Percentiles rank a stretch among this genome's conserved stretches.
Conservation (phyloP, 495 filamentous ascomycete species). For the Hyaloscypha bicolor region DNA sequence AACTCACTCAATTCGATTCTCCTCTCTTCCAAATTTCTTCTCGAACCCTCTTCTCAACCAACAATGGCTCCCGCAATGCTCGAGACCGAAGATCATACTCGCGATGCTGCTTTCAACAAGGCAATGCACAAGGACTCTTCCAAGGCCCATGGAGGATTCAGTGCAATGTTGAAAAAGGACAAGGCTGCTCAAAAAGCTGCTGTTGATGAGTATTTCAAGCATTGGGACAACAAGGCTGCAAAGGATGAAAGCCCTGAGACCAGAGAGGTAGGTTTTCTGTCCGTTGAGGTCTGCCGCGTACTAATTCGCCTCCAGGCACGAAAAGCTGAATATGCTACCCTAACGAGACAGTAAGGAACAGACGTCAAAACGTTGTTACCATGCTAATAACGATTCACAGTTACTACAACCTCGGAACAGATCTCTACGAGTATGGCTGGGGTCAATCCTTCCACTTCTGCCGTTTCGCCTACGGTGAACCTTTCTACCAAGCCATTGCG, state of each 20-base stretch:
- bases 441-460: conserved; percentile 96
- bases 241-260: conserved; percentile 78
- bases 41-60: neutral
- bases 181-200: conserved; percentile 80
- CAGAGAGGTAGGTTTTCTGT: conserved; percentile 63
- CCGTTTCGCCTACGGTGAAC: conserved; percentile 86
- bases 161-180: conserved; percentile 86
- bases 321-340: conserved; percentile 87
- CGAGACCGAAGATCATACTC: conserved; percentile 81
- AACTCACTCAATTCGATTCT: neutral
- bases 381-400: conserved; percentile 41
- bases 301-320: conserved; percentile 58
- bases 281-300: neutral
- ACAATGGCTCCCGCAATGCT: conserved; percentile 74
- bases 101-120: conserved; percentile 93
- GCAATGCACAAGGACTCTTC: conserved; percentile 88
- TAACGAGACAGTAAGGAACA: conserved; percentile 94
- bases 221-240: conserved; percentile 94
- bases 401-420: conserved; percentile 98
- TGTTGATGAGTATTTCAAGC: conserved; percentile 99
- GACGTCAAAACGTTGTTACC: conserved; percentile 35
- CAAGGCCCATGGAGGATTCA: conserved; percentile 68
- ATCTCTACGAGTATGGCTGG: conserved; percentile 98
- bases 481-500: conserved; percentile 91
- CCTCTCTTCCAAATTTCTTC: neutral